Conservation (phyloP, 768 basidiomycete species). For the Coprinellus micaceus region DNA sequence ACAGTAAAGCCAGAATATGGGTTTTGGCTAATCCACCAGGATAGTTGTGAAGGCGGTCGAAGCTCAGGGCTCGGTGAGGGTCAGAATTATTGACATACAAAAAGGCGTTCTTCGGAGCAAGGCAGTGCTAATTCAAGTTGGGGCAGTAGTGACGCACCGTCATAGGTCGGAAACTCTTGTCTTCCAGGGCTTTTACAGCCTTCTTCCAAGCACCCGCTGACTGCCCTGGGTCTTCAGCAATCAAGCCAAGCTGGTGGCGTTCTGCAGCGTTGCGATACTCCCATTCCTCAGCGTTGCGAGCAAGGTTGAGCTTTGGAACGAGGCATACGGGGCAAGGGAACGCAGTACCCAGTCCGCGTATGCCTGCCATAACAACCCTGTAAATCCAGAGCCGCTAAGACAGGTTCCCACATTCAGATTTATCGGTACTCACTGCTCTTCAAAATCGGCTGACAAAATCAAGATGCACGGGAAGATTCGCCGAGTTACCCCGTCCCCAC, state of each 20-base stretch:
- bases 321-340: constrained; percentile 36
- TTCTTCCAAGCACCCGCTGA: constrained; percentile 9
- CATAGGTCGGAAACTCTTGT: constrained; percentile 19
- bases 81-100: constrained; percentile 33
- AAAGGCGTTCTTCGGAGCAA: constrained; percentile 33
- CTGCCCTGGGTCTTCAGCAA: constrained; percentile 12
- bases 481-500: constrained; percentile 18
- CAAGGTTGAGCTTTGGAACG: constrained; percentile 22
- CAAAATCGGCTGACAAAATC: constrained; percentile 39
- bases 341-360: constrained; percentile 21
- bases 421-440: constrained; percentile 39
- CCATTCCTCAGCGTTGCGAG: constrained; percentile 16
- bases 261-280: constrained; percentile 7
- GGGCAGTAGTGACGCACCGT: constrained; percentile 14
- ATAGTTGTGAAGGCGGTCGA: constrained; percentile 37
- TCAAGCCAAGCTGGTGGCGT: background rate
- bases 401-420: background rate
- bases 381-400: background rate
- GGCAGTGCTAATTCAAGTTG: no score
- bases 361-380: constrained; percentile 35
- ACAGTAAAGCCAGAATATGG: constrained; percentile 26
- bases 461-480: constrained; percentile 34
- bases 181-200: constrained; percentile 20
- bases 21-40: constrained; percentile 30
- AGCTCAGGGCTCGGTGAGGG: constrained; percentile 30